phyloP scores from a whole-genome alignment of 148 eudicot genomes.

The Nepenthes gracilis region DNA sequence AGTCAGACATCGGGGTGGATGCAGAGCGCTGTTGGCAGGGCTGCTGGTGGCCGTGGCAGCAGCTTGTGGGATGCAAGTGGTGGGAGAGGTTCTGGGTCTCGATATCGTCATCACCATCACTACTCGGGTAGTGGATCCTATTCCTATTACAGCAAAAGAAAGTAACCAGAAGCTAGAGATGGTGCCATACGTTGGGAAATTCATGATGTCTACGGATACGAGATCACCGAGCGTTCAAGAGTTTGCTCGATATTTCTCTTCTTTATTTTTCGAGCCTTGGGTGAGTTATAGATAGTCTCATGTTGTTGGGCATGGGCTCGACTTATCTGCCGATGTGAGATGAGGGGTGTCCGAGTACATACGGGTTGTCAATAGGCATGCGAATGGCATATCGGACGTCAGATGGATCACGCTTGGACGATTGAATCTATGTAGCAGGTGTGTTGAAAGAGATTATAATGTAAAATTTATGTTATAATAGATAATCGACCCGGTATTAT shows the following conservation, averaged over 20 bases:
- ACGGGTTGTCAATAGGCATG: too few species aligned
- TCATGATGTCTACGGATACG: too few species aligned
- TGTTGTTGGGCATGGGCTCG: background rate
- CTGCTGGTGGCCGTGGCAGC: conserved; percentile 36
- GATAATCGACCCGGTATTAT: too few species aligned
- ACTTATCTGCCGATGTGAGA: background rate
- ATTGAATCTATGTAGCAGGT: too few species aligned
- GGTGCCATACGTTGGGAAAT: too few species aligned
- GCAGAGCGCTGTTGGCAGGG: conserved; percentile 47
- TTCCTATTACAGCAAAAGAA: conserved; percentile 58
- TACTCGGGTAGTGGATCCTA: conserved; percentile 59
- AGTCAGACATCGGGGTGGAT: conserved; percentile 39
- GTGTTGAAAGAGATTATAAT: too few species aligned
- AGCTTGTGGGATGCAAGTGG: conserved; percentile 67
- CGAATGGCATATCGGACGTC: too few species aligned
- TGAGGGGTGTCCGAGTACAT: too few species aligned
- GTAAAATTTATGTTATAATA: too few species aligned
- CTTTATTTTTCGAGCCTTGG: background rate
- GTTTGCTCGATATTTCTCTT: background rate
- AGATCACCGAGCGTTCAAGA: too few species aligned
- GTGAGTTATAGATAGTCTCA: background rate
- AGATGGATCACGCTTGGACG: too few species aligned
- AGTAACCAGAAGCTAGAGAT: conserved; percentile 13
- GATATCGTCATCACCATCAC: conserved; percentile 49
- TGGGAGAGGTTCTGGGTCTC: conserved; percentile 52